phyloP scores from a whole-genome alignment of 225 moss, liverwort and hornwort genomes.

The Neckera pumila region DNA sequence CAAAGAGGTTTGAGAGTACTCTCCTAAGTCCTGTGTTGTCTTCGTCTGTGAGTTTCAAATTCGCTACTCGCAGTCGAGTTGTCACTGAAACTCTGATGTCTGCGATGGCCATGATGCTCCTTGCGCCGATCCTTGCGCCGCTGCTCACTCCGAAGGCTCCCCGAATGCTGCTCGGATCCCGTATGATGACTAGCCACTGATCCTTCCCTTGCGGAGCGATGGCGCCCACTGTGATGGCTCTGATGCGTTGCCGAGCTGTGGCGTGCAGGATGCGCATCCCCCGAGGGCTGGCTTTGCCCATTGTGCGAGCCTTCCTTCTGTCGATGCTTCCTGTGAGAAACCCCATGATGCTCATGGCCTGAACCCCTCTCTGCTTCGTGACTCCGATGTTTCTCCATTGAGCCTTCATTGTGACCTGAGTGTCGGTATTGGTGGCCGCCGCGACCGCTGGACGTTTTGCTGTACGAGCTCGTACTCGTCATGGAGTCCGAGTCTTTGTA shows the following conservation, averaged over 20 bases:
- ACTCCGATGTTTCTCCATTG: background rate
- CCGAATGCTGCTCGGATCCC: conserved; percentile 17
- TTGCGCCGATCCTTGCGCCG: conserved; percentile 1
- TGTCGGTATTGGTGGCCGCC: conserved; percentile 2
- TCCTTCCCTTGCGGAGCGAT: background rate
- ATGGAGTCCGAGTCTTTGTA: conserved; percentile 7
- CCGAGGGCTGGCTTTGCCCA: background rate
- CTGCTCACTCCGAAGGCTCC: conserved; percentile 4
- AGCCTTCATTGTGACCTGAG: background rate
- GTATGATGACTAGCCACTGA: background rate
- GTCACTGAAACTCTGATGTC: background rate
- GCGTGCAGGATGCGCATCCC: background rate
- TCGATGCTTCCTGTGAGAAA: background rate
- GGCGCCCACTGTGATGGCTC: conserved; percentile 6
- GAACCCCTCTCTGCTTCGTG: background rate
- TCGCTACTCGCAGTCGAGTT: background rate
- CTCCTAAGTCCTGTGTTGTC: conserved; percentile 1
- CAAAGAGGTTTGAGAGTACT: background rate
- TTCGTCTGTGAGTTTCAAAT: background rate
- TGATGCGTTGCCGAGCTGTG: background rate
- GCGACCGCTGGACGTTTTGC: background rate
- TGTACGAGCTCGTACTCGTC: conserved; percentile 20
- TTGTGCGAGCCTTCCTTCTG: conserved; percentile 5
- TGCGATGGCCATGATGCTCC: conserved; percentile 1
- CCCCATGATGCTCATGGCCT: background rate